phyloP scores from a whole-genome alignment of 2,329 filamentous ascomycete species.

The Aspergillus pseudoglaucus region DNA sequence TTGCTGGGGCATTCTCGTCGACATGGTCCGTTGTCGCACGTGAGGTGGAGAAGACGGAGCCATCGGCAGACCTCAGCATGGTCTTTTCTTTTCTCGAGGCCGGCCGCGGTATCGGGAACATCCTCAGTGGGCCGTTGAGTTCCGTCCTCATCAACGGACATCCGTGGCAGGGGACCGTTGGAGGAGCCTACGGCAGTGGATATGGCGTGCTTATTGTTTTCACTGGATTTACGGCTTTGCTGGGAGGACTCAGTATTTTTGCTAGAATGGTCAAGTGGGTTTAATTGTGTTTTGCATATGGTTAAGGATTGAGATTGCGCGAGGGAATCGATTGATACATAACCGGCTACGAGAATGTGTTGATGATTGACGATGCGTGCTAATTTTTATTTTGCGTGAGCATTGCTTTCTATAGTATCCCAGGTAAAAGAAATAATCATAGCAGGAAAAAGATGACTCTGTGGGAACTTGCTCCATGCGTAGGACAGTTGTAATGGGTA shows the following conservation, averaged over 20 bases:
- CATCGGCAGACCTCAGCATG: slow-evolving; percentile 40
- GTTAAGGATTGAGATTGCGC: too few species aligned
- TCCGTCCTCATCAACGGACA: slow-evolving; percentile 28
- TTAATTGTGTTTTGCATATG: neutral
- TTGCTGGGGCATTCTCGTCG: slow-evolving; percentile 38
- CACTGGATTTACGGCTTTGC: slow-evolving; percentile 14
- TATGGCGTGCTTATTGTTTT: slow-evolving; percentile 25
- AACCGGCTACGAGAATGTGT: too few species aligned
- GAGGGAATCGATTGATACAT: too few species aligned
- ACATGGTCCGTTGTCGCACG: slow-evolving; percentile 43
- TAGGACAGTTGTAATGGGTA: too few species aligned
- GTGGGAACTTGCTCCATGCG: too few species aligned
- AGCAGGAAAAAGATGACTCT: too few species aligned
- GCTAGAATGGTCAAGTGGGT: neutral
- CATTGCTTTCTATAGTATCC: too few species aligned
- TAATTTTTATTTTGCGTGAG: too few species aligned
- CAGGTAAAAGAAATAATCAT: too few species aligned
- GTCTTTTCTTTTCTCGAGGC: slow-evolving; percentile 44
- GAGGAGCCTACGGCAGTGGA: slow-evolving; percentile 20
- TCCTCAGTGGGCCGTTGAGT: slow-evolving; percentile 47
- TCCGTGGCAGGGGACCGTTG: slow-evolving; percentile 13
- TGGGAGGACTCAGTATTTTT: neutral
- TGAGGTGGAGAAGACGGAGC: slow-evolving; percentile 33
- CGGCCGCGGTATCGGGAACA: slow-evolving; percentile 47
- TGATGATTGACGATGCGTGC: too few species aligned